These are phyloP conservation scores for Decorospora gaudefroyi DNA, from an alignment of 2,329 filamentous ascomycete genomes.

Conservation along the genomic window DNA sequence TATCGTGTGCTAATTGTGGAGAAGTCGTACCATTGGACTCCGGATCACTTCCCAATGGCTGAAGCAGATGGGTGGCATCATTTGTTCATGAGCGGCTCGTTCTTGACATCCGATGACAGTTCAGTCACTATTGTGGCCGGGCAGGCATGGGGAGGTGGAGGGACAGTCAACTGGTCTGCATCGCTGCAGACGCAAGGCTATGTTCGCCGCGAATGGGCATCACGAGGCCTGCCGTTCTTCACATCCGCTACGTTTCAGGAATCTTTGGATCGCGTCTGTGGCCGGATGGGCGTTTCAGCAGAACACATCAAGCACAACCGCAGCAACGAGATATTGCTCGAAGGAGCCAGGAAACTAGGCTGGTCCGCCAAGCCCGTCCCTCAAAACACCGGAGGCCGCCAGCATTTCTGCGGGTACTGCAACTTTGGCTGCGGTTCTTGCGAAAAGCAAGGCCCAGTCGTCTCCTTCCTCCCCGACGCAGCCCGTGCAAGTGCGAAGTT, in stretches of 20 bases:
- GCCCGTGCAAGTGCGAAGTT: constrained; percentile 76
- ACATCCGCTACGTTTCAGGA: constrained; percentile 73
- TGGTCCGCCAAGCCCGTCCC: constrained; percentile 71
- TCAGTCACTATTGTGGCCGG: constrained; percentile 67
- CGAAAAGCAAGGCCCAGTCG: constrained; percentile 77
- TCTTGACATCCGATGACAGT: constrained; percentile 57
- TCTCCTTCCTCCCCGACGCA: constrained; percentile 79
- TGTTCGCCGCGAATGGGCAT: constrained; percentile 81
- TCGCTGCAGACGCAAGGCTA: constrained; percentile 70
- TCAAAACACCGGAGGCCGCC: constrained; percentile 75
- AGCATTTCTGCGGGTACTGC: constrained; percentile 73
- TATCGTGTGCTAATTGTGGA: constrained; percentile 79
- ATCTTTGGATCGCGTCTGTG: constrained; percentile 78
- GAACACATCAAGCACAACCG: constrained; percentile 72
- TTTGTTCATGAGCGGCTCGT: constrained; percentile 71
- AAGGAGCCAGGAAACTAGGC: constrained; percentile 74
- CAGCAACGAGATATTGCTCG: constrained; percentile 71
- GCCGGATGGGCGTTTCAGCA: constrained; percentile 74
- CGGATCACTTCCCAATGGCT: constrained; percentile 74
- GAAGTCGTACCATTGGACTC: constrained; percentile 76
- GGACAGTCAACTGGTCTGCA: constrained; percentile 83
- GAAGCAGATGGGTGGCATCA: constrained; percentile 63
- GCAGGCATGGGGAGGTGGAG: constrained; percentile 80
- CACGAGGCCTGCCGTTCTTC: constrained; percentile 72
- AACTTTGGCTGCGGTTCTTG: constrained; percentile 64